Evolutionary conservation across 192 early-diverging fungal genomes (phyloP), one percentile per base, ranked within the genome.

Genomic region (Coemansia umbellata): DNA sequence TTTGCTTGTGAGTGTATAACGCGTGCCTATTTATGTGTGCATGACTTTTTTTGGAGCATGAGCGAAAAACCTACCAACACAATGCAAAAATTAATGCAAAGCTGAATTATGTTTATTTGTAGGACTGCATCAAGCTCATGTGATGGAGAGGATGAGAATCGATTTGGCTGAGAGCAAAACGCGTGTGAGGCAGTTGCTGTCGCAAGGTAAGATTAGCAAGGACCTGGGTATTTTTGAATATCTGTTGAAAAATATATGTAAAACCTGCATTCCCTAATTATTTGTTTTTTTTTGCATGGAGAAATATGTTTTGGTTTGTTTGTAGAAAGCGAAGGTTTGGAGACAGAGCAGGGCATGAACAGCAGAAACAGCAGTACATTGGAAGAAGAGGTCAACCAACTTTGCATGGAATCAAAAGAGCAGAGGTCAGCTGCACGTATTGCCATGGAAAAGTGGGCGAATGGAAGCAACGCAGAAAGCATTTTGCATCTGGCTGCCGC

Each of bases 381-480:
- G 42, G 42, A 44, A 26, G 42, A 44, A 21, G 27, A 21, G 42
- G 3, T 44, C 24, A 26, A 44, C 22, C 23, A 18, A 9, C 23
- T 44, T 14, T 44, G 42, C n/a, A 7, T 11, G 8, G 42, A 44
- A 14, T 44, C 42, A 9, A 44, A 0, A 11, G 5, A 33, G n/a
- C n/a, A 11, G 19, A 49, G 31, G n/a, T 33, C 60, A n/a, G 17
- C 52, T 27, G 65, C 65, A 17, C n/a, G 58, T 30, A 27, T 47
- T 9, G 65, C 41, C 4, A 44, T 52, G 57, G 47, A 53, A 10
- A 35, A 31, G 26, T 68, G 65, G 65, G 31, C 31, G 13, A 35
- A 32, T 7, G 28, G 22, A 37, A 60, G 65, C 42, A 52, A 24
- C 31, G 52, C 51, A 3, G 30, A 26, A 8, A 39, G 27, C 13